Evolutionary conservation across 805 yeast genomes (phyloP).

Genomic region (Spathaspora girioi): DNA sequence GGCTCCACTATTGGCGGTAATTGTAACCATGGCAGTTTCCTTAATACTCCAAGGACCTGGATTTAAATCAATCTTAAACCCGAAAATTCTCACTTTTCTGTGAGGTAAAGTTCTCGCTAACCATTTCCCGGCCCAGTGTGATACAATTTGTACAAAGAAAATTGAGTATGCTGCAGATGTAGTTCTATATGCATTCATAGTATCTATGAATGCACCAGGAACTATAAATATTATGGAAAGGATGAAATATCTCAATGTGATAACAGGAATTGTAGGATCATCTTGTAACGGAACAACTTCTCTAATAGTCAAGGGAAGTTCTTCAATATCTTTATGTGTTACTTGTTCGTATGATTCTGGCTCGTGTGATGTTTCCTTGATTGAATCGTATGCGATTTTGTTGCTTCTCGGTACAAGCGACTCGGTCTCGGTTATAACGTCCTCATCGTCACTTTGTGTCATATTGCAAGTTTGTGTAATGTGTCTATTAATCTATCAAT

Average conservation of each 20-base stretch:
- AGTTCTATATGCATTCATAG: slow-evolving; percentile 40
- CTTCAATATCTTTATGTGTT: slow-evolving; percentile 4
- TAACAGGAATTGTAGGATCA: slow-evolving; percentile 34
- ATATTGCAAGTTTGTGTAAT: neutral
- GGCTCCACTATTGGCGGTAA: slow-evolving; percentile 51
- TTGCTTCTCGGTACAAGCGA: neutral
- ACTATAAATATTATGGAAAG: slow-evolving; percentile 30
- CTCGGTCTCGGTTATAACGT: slow-evolving; percentile 1
- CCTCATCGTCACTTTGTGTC: neutral
- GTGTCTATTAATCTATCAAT: neutral
- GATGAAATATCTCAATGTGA: slow-evolving; percentile 34
- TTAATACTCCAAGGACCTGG: slow-evolving; percentile 58
- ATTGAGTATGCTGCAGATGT: slow-evolving; percentile 50
- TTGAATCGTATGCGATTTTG: neutral
- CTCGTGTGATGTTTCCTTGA: neutral
- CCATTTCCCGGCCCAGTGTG: slow-evolving; percentile 46
- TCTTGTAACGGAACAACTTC: slow-evolving; percentile 38
- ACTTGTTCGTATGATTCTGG: no score
- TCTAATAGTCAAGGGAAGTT: slow-evolving; percentile 27
- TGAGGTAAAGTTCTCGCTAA: slow-evolving; percentile 40
- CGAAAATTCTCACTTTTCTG: slow-evolving; percentile 14
- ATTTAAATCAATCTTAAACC: slow-evolving; percentile 33
- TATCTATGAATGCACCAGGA: slow-evolving; percentile 42
- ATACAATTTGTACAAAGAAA: slow-evolving; percentile 48
- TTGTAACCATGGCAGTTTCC: slow-evolving; percentile 49